Conservation (phyloP, 495 filamentous ascomycete species). For the Aspergillus campestris region DNA sequence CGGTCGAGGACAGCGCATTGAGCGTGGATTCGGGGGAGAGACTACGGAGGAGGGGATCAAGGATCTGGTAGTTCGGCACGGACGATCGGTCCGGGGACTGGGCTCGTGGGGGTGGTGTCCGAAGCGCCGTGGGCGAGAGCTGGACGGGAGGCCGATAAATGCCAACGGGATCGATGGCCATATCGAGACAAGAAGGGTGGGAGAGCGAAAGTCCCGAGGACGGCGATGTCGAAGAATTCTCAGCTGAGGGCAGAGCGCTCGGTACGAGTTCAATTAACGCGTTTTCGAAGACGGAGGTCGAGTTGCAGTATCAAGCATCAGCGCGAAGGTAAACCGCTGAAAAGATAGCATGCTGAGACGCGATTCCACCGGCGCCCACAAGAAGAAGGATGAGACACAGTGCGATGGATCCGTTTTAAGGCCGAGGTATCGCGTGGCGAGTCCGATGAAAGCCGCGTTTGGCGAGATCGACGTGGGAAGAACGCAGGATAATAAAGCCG, state of each 20-base stretch:
- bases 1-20: constrained; percentile 44
- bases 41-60: constrained; percentile 46
- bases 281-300: constrained; percentile 15
- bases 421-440: no score
- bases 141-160: constrained; percentile 22
- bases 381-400: not conserved
- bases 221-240: not conserved
- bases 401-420: no score
- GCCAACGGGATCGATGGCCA: constrained; percentile 27
- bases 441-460: no score
- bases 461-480: not conserved
- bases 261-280: not conserved
- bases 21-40: constrained; percentile 49
- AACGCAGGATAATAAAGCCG: not conserved
- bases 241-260: no score
- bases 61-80: constrained; percentile 20
- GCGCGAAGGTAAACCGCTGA: constrained; percentile 10
- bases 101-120: constrained; percentile 15
- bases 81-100: constrained; percentile 20
- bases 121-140: constrained; percentile 19
- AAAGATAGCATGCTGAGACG: constrained; percentile 24
- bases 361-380: constrained; percentile 10
- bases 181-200: constrained; percentile 37
- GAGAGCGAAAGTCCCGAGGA: not conserved
- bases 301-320: constrained; percentile 9